Conservation (phyloP, 139 green algal species). For the Chlamydomonas eustigma region DNA sequence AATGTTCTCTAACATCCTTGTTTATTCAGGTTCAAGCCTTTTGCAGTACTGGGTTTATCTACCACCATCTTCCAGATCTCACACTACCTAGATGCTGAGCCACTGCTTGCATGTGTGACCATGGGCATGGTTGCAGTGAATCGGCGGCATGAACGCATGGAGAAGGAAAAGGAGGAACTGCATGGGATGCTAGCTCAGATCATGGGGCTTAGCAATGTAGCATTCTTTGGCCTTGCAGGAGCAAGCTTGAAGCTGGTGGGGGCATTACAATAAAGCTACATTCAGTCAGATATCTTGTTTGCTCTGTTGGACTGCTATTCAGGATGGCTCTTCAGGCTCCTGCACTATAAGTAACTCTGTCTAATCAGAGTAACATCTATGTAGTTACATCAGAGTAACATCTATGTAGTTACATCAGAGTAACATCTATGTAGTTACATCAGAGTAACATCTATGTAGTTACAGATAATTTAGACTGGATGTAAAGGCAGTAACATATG, state of each 20-base stretch:
- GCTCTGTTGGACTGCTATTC: slow-evolving; percentile 11
- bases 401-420: too few species aligned
- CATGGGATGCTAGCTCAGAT: slow-evolving; percentile 21
- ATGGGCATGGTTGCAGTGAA: slow-evolving; percentile 71
- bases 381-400: too few species aligned
- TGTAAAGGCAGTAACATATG: too few species aligned
- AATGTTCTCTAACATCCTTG: too few species aligned
- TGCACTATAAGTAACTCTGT: too few species aligned
- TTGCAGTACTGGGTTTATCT: slow-evolving; percentile 27
- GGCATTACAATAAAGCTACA: neutral
- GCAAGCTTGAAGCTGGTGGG: slow-evolving; percentile 60
- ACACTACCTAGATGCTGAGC: slow-evolving; percentile 60
- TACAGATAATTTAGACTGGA: too few species aligned
- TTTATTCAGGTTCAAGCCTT: neutral
- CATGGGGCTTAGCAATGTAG: slow-evolving; percentile 67
- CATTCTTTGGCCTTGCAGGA: slow-evolving; percentile 83
- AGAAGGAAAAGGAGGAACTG: slow-evolving; percentile 19
- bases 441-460: too few species aligned
- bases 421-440: too few species aligned
- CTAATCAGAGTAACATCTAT: too few species aligned
- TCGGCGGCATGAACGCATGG: slow-evolving; percentile 37
- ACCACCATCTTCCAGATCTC: slow-evolving; percentile 44
- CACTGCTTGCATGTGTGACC: slow-evolving; percentile 79
- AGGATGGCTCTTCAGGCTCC: too few species aligned
- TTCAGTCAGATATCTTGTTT: neutral